Conservation (phyloP, 768 basidiomycete species). For the Psilocybe cyanescens region DNA sequence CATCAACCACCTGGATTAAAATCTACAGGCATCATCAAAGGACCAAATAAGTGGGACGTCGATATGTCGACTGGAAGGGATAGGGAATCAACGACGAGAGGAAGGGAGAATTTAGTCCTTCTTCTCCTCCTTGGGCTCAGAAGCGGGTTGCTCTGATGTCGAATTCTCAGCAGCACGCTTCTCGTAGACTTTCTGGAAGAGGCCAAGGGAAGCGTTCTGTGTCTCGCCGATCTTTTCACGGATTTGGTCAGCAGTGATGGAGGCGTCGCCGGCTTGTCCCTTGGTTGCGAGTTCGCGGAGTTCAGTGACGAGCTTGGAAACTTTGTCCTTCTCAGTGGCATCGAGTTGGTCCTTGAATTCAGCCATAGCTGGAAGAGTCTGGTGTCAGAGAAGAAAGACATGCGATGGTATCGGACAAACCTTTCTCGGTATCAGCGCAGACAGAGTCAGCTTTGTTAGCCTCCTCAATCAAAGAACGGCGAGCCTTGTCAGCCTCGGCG, state of each 20-base stretch:
- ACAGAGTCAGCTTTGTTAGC: constrained; percentile 97
- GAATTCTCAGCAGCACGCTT: constrained; percentile 80
- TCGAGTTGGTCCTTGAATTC: constrained; percentile 99
- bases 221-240: constrained; percentile 93
- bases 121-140: constrained; percentile 75
- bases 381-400: background rate
- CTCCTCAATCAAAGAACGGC: constrained; percentile 90
- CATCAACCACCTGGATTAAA: constrained; percentile 10
- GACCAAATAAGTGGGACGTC: constrained; percentile 14
- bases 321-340: constrained; percentile 91
- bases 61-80: constrained; percentile 11
- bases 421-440: constrained; percentile 94
- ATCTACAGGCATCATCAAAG: constrained; percentile 5
- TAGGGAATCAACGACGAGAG: constrained; percentile 9
- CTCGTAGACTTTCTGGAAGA: constrained; percentile 98
- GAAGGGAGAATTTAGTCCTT: constrained; percentile 63
- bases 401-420: constrained; percentile 38
- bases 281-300: constrained; percentile 88
- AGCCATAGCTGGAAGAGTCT: constrained; percentile 68
- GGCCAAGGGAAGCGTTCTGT: constrained; percentile 91
- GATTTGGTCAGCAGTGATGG: constrained; percentile 83
- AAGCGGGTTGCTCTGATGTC: constrained; percentile 40
- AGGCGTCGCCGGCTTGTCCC: constrained; percentile 85
- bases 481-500: constrained; percentile 91
- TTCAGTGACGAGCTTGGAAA: constrained; percentile 82